Evolutionary conservation across 2,329 filamentous ascomycete species (phyloP).

Genomic region (Aureobasidium sp.): DNA sequence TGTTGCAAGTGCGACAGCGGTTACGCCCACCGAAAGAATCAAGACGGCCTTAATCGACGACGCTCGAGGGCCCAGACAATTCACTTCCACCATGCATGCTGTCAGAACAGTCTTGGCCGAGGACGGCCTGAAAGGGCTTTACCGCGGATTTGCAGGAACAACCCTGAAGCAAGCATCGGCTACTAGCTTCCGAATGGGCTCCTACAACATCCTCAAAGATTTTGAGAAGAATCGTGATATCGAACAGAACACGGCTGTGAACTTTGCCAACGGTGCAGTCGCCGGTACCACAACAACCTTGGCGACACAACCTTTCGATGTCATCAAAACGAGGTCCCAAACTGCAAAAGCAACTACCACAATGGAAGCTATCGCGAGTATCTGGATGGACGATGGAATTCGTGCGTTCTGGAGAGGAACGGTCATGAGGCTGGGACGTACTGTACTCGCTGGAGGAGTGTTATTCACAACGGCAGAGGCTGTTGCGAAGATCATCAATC

Average conservation of each 20-base stretch:
- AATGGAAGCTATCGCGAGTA: slow-evolving; percentile 48
- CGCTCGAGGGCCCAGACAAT: slow-evolving; percentile 41
- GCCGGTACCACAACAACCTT: slow-evolving; percentile 56
- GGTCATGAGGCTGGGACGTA: slow-evolving; percentile 58
- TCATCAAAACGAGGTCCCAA: slow-evolving; percentile 57
- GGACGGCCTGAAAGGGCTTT: slow-evolving; percentile 48
- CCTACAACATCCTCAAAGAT: slow-evolving; percentile 58
- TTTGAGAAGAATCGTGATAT: slow-evolving; percentile 44
- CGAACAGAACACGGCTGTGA: slow-evolving; percentile 45
- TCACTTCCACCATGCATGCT: slow-evolving; percentile 47
- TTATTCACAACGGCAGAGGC: slow-evolving; percentile 58
- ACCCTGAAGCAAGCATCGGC: slow-evolving; percentile 57
- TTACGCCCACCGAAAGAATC: slow-evolving; percentile 61
- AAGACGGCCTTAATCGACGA: slow-evolving; percentile 63
- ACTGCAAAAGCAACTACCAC: slow-evolving; percentile 52
- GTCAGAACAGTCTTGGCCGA: slow-evolving; percentile 43
- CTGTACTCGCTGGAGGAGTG: slow-evolving; percentile 60
- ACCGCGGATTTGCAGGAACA: slow-evolving; percentile 53
- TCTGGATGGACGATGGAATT: slow-evolving; percentile 52
- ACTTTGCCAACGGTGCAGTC: slow-evolving; percentile 55
- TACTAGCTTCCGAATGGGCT: slow-evolving; percentile 56
- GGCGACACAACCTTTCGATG: slow-evolving; percentile 55
- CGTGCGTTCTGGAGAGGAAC: slow-evolving; percentile 61
- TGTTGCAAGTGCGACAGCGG: slow-evolving; percentile 55
- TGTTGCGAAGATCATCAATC: slow-evolving; percentile 42